Evolutionary conservation across 2,329 filamentous ascomycete genomes (phyloP).

Genomic region (Harringtonia aguacate): DNA sequence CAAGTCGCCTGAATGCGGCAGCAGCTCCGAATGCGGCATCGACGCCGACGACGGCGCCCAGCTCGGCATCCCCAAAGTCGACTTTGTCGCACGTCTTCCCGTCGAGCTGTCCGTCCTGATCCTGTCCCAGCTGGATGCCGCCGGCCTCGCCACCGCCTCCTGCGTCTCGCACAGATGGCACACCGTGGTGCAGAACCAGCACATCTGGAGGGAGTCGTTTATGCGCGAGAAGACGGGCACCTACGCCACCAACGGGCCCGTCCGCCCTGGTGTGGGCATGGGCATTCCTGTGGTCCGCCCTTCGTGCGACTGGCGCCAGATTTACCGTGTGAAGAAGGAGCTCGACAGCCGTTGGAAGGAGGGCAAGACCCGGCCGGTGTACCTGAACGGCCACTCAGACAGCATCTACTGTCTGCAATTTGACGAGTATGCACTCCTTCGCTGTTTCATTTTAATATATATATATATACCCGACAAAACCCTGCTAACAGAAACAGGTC

Average conservation of each 20-base stretch:
- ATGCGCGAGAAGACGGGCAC: slow-evolving; percentile 49
- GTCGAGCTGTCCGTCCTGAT: slow-evolving; percentile 49
- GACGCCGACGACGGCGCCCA: slow-evolving; percentile 15
- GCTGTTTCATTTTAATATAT: background rate
- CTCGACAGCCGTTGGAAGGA: slow-evolving; percentile 72
- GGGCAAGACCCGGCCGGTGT: slow-evolving; percentile 69
- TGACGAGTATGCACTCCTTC: slow-evolving; percentile 59
- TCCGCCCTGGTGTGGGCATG: slow-evolving; percentile 43
- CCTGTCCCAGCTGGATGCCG: slow-evolving; percentile 43
- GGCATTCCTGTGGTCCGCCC: slow-evolving; percentile 45
- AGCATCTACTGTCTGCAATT: slow-evolving; percentile 98
- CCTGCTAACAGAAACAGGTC: slow-evolving; percentile 37
- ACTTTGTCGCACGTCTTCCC: slow-evolving; percentile 47
- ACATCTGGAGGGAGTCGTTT: slow-evolving; percentile 55
- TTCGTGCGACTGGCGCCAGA: slow-evolving; percentile 72
- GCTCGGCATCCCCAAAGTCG: slow-evolving; percentile 37
- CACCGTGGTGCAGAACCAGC: slow-evolving; percentile 35
- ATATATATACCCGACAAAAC: too few species aligned
- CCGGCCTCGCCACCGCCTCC: slow-evolving; percentile 36
- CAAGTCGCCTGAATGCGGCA: slow-evolving; percentile 21
- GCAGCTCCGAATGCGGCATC: slow-evolving; percentile 5
- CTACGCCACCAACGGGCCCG: slow-evolving; percentile 44
- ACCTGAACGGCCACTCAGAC: slow-evolving; percentile 86
- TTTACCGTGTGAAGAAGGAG: slow-evolving; percentile 67
- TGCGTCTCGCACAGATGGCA: slow-evolving; percentile 42